Evolutionary conservation across 1,284 basidiomycete genomes (phyloP).

Genomic region (Naganishia cerealis): DNA sequence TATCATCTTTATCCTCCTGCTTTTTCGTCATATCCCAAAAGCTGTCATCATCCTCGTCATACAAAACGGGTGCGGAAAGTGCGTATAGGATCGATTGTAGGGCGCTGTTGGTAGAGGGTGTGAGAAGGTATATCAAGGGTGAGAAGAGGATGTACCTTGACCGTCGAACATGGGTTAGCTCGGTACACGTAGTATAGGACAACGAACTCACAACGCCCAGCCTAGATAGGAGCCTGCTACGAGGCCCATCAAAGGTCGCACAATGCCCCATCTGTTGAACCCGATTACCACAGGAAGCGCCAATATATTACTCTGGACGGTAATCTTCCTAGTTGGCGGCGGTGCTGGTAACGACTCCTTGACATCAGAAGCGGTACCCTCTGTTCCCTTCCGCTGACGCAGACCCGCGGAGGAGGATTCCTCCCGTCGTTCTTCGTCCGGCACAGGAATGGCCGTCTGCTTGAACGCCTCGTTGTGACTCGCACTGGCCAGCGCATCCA

Average conservation of each 20-base stretch:
- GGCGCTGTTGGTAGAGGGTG: constrained; percentile 44
- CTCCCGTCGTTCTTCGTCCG: constrained; percentile 19
- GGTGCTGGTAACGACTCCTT: neutral
- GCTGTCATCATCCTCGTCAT: constrained; percentile 30
- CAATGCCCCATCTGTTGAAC: constrained; percentile 49
- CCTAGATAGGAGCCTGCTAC: constrained; percentile 35
- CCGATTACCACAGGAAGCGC: constrained; percentile 50
- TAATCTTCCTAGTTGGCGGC: constrained; percentile 40
- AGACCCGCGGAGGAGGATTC: neutral
- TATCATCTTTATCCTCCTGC: neutral
- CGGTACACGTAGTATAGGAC: neutral
- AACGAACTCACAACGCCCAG: constrained; percentile 42
- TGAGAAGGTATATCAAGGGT: constrained; percentile 47
- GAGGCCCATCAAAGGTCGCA: constrained; percentile 41
- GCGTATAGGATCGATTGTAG: constrained; percentile 51
- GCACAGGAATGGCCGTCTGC: neutral
- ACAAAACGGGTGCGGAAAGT: constrained; percentile 47
- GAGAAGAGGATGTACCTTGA: constrained; percentile 46
- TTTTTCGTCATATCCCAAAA: neutral
- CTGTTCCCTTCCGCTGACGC: neutral
- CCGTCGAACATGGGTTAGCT: neutral
- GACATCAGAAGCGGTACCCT: neutral
- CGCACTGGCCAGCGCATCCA: constrained; percentile 49
- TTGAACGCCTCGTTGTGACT: constrained; percentile 13
- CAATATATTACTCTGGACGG: constrained; percentile 49